Percentiles rank a stretch among this genome's conserved stretches.
These are phyloP conservation scores for Globisporangium emineosum DNA, from an alignment of 352 stramenopile genomes.

Conservation along the genomic window DNA sequence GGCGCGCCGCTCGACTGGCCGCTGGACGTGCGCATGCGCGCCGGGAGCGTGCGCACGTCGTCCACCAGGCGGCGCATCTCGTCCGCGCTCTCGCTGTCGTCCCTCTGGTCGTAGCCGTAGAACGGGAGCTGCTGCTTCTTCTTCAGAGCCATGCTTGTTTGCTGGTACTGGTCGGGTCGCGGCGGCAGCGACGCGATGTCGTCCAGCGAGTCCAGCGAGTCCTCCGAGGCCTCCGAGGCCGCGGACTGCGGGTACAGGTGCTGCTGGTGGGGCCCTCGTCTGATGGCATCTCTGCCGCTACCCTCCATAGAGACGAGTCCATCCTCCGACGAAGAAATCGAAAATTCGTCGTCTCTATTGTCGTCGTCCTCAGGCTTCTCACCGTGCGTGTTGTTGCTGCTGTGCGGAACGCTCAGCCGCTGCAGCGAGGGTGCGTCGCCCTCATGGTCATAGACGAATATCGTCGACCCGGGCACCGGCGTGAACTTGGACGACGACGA, in stretches of 20 bases:
- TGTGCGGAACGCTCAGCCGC: slow-evolving; percentile 20
- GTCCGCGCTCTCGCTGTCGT: slow-evolving; percentile 29
- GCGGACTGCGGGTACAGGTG: not conserved
- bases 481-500: not conserved
- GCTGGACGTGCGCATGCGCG: slow-evolving; percentile 49
- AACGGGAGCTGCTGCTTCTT: slow-evolving; percentile 11
- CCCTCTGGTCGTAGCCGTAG: not conserved
- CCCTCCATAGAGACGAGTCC: slow-evolving; percentile 12
- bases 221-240: not conserved
- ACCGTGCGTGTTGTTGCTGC: slow-evolving; percentile 1
- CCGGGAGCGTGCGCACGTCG: slow-evolving; percentile 36
- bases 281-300: slow-evolving; percentile 2
- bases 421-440: slow-evolving; percentile 36
- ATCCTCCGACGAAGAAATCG: slow-evolving; percentile 17
- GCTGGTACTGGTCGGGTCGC: slow-evolving; percentile 7
- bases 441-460: slow-evolving; percentile 47
- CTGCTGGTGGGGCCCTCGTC: not conserved
- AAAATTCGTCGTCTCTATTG: slow-evolving; percentile 11
- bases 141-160: slow-evolving; percentile 1
- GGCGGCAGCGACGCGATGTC: slow-evolving; percentile 18
- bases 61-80: slow-evolving; percentile 64
- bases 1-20: slow-evolving; percentile 51
- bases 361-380: slow-evolving; percentile 6
- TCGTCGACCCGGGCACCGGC: slow-evolving; percentile 21
- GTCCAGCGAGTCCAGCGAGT: slow-evolving; percentile 10